Evolutionary conservation across 2,329 filamentous ascomycete species (phyloP), one percentile per base, ranked within the genome.

Genomic region (Bipolaris zeicola): DNA sequence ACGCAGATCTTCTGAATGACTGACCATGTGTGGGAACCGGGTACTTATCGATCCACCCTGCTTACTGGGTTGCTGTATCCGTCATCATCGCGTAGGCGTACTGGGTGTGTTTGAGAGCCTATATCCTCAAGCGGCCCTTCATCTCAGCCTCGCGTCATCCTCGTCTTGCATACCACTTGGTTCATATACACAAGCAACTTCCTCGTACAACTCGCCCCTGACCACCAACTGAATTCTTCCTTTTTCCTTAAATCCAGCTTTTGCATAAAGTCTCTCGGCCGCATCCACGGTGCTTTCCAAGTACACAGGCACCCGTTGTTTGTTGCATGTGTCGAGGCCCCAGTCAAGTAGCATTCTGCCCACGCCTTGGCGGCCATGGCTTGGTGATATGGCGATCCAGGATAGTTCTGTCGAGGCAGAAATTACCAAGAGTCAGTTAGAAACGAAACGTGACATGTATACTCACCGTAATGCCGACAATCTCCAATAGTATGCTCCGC

Each of bases 251-350:
- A 58, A 58, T 2, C 52, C 56, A 33, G 38, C 52, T 34, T 55
- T 58, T 26, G 34, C 18, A 34, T 58, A 58, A 14, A 58, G 55
- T 7, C 31, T 42, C 36, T 48, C 42, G 3, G 43, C 47, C 6
- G 56, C 52, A 6, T 58, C 43, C 1, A 55, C 33, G 0, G 56
- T 58, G 16, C 52, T 55, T 5, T 58, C 56, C 52, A 58, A 31
- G 31, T 51, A 58, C 14, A 42, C 55, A 6, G 51, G 37, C 11
- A 55, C 34, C 3, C n/a, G 10, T 18, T 51, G 36, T 16, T 18
- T 28, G 5, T 51, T 42, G 24, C 52, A 58, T 11, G 18, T 10
- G 6, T 51, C 43, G 14, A 58, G 52, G 14, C 51, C 56, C 56
- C 56, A 58, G 6, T 18, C 31, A 10, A 58, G 46, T n/a, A 58